These are phyloP conservation scores for Cercophora sp. DNA, from an alignment of 495 filamentous ascomycete species.

Conservation along the genomic window DNA sequence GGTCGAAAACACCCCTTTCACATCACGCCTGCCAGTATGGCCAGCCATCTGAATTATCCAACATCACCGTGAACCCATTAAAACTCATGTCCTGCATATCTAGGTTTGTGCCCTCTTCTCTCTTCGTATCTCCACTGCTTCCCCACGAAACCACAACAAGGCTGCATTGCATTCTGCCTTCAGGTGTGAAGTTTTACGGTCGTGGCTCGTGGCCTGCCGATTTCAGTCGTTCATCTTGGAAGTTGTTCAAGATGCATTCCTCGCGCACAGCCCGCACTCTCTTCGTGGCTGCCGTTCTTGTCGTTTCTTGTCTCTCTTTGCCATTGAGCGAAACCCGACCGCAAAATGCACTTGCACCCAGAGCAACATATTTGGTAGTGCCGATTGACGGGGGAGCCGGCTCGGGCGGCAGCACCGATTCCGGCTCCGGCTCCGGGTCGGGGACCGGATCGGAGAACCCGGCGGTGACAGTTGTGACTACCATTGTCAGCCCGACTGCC, in stretches of 20 bases:
- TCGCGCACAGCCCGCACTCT: constrained; percentile 4
- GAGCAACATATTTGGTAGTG: constrained; percentile 28
- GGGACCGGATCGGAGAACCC: constrained; percentile 11
- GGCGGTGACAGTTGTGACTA: constrained; percentile 17
- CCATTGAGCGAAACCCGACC: constrained; percentile 15
- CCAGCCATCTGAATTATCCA: constrained; percentile 21
- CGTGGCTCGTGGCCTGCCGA: not conserved
- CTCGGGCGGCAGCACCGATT: not conserved
- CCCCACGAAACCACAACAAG: not conserved
- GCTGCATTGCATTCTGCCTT: constrained; percentile 5
- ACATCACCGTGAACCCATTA: not conserved
- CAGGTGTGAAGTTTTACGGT: not conserved
- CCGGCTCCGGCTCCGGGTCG: constrained; percentile 14
- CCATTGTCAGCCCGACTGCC: constrained; percentile 14
- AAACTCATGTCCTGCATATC: constrained; percentile 1
- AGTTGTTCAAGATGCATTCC: constrained; percentile 22
- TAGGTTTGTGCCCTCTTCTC: constrained; percentile 1
- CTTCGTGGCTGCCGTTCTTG: constrained; percentile 4
- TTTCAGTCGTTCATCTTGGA: not conserved
- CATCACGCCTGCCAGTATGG: not conserved
- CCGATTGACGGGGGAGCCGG: constrained; percentile 26
- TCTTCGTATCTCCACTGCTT: not conserved
- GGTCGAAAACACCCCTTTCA: not conserved
- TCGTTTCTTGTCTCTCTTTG: constrained; percentile 10
- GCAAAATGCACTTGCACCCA: constrained; percentile 13